Evolutionary conservation across 1,284 basidiomycete genomes (phyloP).

Genomic region (Trichosporon sp.): DNA sequence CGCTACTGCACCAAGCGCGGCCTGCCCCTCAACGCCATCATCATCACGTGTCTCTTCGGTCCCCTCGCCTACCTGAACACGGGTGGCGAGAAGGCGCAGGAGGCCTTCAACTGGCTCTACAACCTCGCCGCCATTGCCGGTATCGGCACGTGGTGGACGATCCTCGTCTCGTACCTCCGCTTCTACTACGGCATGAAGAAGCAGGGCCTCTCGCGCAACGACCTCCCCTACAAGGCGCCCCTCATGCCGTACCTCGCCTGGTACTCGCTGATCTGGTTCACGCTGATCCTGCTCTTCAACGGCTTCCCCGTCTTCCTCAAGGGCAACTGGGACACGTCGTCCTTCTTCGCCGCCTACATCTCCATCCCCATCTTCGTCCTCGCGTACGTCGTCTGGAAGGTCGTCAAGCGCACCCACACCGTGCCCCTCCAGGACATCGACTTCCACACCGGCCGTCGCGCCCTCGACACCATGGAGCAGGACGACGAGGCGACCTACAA

Average conservation of each 20-base stretch:
- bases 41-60: constrained; percentile 61
- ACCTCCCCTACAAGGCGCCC: constrained; percentile 61
- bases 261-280: constrained; percentile 43
- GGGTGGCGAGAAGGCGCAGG: constrained; percentile 41
- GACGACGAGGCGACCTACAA: constrained; percentile 42
- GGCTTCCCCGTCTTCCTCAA: constrained; percentile 64
- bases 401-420: constrained; percentile 62
- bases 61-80: constrained; percentile 62
- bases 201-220: constrained; percentile 64
- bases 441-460: constrained; percentile 66
- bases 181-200: constrained; percentile 68
- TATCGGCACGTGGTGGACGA: constrained; percentile 68
- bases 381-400: constrained; percentile 65
- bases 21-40: constrained; percentile 68
- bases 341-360: constrained; percentile 57
- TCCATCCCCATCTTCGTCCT: constrained; percentile 54
- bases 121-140: constrained; percentile 71
- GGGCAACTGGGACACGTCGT: constrained; percentile 60
- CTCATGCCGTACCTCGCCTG: constrained; percentile 30
- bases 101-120: constrained; percentile 64
- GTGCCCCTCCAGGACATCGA: constrained; percentile 65
- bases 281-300: constrained; percentile 47
- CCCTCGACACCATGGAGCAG: constrained; percentile 64
- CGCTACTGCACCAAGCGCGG: constrained; percentile 65
- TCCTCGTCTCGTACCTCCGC: constrained; percentile 71